Percentiles rank a stretch among this genome's conserved stretches.
phyloP scores from a whole-genome alignment of 768 basidiomycete species.

The Tricholoma hemisulphureum region DNA sequence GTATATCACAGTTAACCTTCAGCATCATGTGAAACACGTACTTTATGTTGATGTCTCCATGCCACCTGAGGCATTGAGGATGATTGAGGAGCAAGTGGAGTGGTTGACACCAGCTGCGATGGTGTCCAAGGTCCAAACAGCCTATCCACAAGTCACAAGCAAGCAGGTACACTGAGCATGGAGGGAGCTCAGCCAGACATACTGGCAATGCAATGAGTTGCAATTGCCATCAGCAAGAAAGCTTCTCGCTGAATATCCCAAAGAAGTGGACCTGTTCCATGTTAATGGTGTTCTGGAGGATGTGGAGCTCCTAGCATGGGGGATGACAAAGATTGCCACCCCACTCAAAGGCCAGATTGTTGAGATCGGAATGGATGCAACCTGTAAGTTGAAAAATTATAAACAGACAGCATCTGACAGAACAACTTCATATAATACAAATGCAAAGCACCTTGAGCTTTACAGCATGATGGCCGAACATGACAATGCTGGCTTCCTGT shows the following conservation, averaged over 20 bases:
- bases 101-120: not conserved
- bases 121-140: not conserved
- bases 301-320: slow-evolving; percentile 25
- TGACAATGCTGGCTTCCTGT: slow-evolving; percentile 24
- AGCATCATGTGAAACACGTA: no score
- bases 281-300: slow-evolving; percentile 15
- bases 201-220: slow-evolving; percentile 21
- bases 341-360: slow-evolving; percentile 16
- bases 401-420: not conserved
- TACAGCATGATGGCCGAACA: slow-evolving; percentile 22
- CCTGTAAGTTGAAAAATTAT: slow-evolving; percentile 11
- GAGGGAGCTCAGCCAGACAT: slow-evolving; percentile 23
- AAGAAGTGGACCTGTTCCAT: slow-evolving; percentile 23
- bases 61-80: not conserved
- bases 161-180: slow-evolving; percentile 27
- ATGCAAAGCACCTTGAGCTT: slow-evolving; percentile 24
- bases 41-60: no score
- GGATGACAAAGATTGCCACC: slow-evolving; percentile 17
- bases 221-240: slow-evolving; percentile 23
- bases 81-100: not conserved
- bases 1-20: no score
- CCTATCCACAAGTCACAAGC: slow-evolving; percentile 7
- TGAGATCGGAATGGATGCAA: slow-evolving; percentile 24
- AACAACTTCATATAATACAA: slow-evolving; percentile 20
- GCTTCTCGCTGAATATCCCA: slow-evolving; percentile 18